Conservation (phyloP, 208 protist genomes). For the Spongospora subterranea region DNA sequence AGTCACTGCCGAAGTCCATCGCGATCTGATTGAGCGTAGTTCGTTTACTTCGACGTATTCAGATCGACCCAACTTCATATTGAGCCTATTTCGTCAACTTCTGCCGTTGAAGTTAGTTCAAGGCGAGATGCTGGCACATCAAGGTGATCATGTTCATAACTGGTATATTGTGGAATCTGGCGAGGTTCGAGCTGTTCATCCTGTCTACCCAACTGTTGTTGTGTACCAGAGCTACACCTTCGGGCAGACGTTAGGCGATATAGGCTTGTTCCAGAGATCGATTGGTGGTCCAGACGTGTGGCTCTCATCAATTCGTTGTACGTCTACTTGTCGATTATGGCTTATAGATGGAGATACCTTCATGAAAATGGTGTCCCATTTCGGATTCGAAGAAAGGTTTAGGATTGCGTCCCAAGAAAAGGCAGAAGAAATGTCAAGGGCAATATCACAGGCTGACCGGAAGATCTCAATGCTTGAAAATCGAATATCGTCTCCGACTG, state of each 20-base stretch:
- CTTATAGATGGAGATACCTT: not conserved
- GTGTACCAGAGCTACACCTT: not conserved
- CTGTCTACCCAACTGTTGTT: not conserved
- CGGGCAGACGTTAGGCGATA: constrained; percentile 27
- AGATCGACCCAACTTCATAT: constrained; percentile 5
- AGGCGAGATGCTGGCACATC: constrained; percentile 28
- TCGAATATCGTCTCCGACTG: not conserved
- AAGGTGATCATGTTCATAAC: constrained; percentile 9
- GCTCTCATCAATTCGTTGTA: constrained; percentile 1
- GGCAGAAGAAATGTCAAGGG: not conserved
- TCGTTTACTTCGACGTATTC: not conserved
- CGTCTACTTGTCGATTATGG: constrained; percentile 2
- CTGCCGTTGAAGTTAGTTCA: constrained; percentile 10
- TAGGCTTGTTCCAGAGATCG: not conserved
- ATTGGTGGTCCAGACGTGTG: not conserved
- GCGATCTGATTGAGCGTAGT: constrained; percentile 44
- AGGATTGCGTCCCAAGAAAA: not conserved
- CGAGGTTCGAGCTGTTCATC: constrained; percentile 21
- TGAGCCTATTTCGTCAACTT: constrained; percentile 10
- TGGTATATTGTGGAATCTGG: constrained; percentile 49
- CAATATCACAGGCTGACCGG: not conserved
- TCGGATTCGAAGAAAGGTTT: not conserved
- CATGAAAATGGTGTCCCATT: not conserved
- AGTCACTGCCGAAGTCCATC: constrained; percentile 42
- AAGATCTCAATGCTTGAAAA: not conserved